Conservation (phyloP, 495 filamentous ascomycete genomes). For the Penicillium bialowiezense region DNA sequence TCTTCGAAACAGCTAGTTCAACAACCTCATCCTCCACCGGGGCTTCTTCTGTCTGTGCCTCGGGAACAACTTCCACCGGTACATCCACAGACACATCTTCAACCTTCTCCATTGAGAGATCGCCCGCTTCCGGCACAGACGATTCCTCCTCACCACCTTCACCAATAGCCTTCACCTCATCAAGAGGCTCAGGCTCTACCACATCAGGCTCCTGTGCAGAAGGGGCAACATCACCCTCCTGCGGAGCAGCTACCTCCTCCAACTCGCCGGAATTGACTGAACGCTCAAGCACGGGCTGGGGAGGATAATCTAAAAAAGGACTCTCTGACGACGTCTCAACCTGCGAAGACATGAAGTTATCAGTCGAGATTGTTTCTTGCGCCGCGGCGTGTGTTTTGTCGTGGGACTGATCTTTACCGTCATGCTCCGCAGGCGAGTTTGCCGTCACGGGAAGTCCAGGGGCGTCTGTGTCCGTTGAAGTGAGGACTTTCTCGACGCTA, state of each 20-base stretch:
- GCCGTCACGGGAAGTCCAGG: slow-evolving; percentile 32
- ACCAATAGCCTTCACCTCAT: background rate
- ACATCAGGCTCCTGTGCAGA: slow-evolving; percentile 5
- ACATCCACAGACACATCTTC: slow-evolving; percentile 4
- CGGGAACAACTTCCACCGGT: background rate
- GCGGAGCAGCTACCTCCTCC: slow-evolving; percentile 9
- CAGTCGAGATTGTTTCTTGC: slow-evolving; percentile 47
- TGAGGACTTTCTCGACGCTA: slow-evolving; percentile 8
- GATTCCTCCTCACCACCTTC: slow-evolving; percentile 2
- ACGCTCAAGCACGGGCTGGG: slow-evolving; percentile 36
- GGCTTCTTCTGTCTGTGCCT: slow-evolving; percentile 9
- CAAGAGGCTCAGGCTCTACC: background rate
- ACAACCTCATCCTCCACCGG: slow-evolving; percentile 2
- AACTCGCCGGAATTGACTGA: slow-evolving; percentile 20
- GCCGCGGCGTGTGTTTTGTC: slow-evolving; percentile 35
- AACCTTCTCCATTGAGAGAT: slow-evolving; percentile 5
- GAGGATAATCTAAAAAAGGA: slow-evolving; percentile 35
- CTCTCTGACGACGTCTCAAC: slow-evolving; percentile 41
- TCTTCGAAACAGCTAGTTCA: slow-evolving; percentile 10
- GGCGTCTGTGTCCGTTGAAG: slow-evolving; percentile 20
- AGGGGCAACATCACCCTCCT: slow-evolving; percentile 8
- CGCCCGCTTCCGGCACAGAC: slow-evolving; percentile 14
- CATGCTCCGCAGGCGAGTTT: slow-evolving; percentile 43
- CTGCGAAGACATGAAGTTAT: slow-evolving; percentile 50
- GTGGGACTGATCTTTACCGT: slow-evolving; percentile 53